Conservation (phyloP, 2,329 filamentous ascomycete species). For the Monilinia laxa region DNA sequence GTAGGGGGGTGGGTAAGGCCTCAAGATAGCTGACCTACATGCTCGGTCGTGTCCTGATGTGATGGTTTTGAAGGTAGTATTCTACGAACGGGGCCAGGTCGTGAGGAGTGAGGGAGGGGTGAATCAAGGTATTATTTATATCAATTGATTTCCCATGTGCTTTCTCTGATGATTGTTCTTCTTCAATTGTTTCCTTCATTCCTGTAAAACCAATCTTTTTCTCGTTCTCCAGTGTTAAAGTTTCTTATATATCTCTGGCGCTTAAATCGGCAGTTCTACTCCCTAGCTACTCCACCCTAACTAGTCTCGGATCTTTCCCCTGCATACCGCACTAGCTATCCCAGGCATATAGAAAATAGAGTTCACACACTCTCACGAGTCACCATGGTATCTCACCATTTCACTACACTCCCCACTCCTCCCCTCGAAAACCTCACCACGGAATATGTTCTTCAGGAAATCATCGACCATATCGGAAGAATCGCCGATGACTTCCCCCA, state of each 20-base stretch:
- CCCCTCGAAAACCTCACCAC: constrained; percentile 33
- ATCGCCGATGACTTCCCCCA: constrained; percentile 33
- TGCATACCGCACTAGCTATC: constrained; percentile 1
- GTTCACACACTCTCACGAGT: not conserved
- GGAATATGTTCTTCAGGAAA: constrained; percentile 40
- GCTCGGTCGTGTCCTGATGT: constrained; percentile 3
- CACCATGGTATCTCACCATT: constrained; percentile 24
- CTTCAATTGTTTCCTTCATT: not conserved
- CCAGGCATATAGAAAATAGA: not conserved
- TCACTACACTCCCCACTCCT: constrained; percentile 26
- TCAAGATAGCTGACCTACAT: constrained; percentile 3
- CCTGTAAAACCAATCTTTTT: not conserved
- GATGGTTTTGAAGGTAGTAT: not conserved
- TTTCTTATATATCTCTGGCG: constrained; percentile 1
- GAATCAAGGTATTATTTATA: constrained; percentile 8
- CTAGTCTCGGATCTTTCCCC: constrained; percentile 3
- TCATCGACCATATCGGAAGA: constrained; percentile 39
- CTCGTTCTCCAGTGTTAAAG: not conserved
- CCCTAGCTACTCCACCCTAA: not conserved
- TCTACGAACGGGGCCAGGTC: no score
- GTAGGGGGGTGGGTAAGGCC: not conserved
- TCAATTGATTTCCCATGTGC: not conserved
- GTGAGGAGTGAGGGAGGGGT: not conserved
- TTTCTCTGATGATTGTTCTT: not conserved
- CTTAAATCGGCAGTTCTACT: constrained; percentile 5